Percentiles rank a stretch among this genome's conserved stretches.
phyloP scores from a whole-genome alignment of 345 rosid genomes.

The Anastatica hierochuntica region DNA sequence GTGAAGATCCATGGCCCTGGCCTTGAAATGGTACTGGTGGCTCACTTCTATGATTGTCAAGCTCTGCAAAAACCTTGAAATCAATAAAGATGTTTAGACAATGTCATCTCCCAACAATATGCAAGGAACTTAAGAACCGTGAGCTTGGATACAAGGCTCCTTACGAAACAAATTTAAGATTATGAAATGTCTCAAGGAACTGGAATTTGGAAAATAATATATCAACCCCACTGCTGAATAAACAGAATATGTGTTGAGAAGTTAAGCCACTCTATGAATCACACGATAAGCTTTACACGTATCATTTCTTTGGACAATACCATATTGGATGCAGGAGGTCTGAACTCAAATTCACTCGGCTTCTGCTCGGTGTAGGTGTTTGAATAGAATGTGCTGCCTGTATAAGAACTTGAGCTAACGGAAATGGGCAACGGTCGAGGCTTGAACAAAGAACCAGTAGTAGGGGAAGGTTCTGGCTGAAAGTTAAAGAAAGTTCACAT shows the following conservation, averaged over 20 bases:
- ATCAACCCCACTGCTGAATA: too few relatives aligned
- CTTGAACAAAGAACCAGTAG: conserved; percentile 77
- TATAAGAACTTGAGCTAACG: conserved; percentile 30
- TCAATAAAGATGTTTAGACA: conserved; percentile 22
- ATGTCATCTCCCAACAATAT: too few relatives aligned
- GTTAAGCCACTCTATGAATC: too few relatives aligned
- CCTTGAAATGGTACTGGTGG: conserved; percentile 32
- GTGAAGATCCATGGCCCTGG: conserved; percentile 32
- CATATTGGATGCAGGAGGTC: conserved; percentile 54
- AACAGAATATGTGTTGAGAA: too few relatives aligned
- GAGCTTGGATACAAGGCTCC: too few relatives aligned
- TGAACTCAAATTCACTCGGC: conserved; percentile 60
- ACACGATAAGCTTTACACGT: neutral
- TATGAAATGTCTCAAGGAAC: too few relatives aligned
- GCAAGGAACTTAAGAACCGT: too few relatives aligned
- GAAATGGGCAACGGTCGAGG: conserved; percentile 34
- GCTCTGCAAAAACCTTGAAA: conserved; percentile 74
- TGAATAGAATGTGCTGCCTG: conserved; percentile 28
- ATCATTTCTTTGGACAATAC: conserved; percentile 27
- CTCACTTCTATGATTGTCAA: conserved; percentile 11
- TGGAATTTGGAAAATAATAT: too few relatives aligned
- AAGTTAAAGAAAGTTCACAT: too few relatives aligned
- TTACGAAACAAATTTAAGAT: too few relatives aligned
- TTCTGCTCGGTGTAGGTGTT: conserved; percentile 35
- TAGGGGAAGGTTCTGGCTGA: conserved; percentile 88